Base-by-base conservation (phyloP, 108 stramenopile genomes). In the Fragilariopsis cylindrus region DNA sequence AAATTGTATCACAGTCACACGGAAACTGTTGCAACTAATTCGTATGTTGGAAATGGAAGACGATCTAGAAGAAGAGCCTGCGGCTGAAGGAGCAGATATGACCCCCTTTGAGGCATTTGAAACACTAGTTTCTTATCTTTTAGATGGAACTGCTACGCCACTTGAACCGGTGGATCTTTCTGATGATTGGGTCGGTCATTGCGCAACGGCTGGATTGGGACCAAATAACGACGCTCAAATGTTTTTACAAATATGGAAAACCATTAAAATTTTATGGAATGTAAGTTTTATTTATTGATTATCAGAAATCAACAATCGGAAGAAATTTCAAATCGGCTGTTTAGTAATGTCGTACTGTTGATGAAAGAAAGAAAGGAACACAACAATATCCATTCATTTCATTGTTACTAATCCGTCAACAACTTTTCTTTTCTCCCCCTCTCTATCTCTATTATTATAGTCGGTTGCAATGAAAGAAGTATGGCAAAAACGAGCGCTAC, bases 111-210 rank as follows among this genome's bases (percentile, higher is more conserved):
- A 91, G 66, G 92, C 94, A 1, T 90, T 69, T 58, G 84, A 90
- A 73, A 57, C 78, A 44, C 44, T 86, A 49, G 60, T 85, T n/a
- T 68, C 84, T 46, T 74, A 87, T 77, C 64, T 90, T n/a, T 84
- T 95, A 48, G 89, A 92, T 67, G 90, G 87, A 70, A 90, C 87
- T 40, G 90, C 85, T 39, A 73, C 75, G 54, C 76, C 71, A 19
- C 73, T 71, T 43, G 75, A 74, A 21, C 72, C 63, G 50, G 48
- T 70, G 39, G 79, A 73, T 60, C 81, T 81, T 66, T 76, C 69
- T n/a, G 70, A 73, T 68, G 94, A 95, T 81, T 95, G 94, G 94
- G 88, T 92, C 39, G 94, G 94, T n/a, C 79, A 91, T 48, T 88
- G 89, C 74, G 76, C 90, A 19, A 73, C 90, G 64, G 94, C 94